phyloP scores from a whole-genome alignment of 208 protist genomes.

The Trypanosoma vivax region DNA sequence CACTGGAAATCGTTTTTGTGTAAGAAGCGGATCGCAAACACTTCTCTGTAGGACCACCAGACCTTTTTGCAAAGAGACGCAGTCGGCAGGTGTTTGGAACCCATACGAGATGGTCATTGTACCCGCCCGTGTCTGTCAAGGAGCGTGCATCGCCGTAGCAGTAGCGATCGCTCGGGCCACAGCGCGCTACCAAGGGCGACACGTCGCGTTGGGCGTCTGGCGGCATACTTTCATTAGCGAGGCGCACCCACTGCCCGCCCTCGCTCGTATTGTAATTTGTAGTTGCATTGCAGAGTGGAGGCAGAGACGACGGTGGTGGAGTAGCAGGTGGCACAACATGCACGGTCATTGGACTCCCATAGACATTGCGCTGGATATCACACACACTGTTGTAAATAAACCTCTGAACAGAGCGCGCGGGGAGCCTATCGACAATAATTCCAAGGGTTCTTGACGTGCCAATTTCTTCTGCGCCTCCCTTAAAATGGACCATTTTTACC shows the following conservation, averaged over 20 bases:
- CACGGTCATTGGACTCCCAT: constrained; percentile 12
- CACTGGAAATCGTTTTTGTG: background rate
- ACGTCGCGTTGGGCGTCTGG: background rate
- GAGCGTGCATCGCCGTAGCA: constrained; percentile 13
- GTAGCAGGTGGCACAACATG: background rate
- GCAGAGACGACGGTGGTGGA: background rate
- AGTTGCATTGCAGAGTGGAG: constrained; percentile 11
- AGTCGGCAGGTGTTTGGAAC: constrained; percentile 11
- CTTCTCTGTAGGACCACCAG: background rate
- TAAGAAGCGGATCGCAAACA: constrained; percentile 1
- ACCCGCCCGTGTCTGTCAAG: constrained; percentile 13
- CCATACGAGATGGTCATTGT: constrained; percentile 17
- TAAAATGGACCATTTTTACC: constrained; percentile 21
- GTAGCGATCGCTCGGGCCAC: constrained; percentile 9
- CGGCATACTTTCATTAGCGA: constrained; percentile 6
- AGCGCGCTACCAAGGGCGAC: background rate
- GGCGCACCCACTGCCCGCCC: constrained; percentile 17
- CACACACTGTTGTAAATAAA: constrained; percentile 15
- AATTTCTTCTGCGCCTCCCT: constrained; percentile 5
- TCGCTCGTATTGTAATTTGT: constrained; percentile 17
- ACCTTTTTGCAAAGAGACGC: constrained; percentile 5
- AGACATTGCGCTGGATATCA: constrained; percentile 20
- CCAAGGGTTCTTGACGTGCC: constrained; percentile 5
- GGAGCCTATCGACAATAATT: constrained; percentile 7
- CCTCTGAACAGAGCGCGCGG: background rate